Evolutionary conservation across 1,284 basidiomycete genomes (phyloP).

Genomic region (Malassezia caprae): DNA sequence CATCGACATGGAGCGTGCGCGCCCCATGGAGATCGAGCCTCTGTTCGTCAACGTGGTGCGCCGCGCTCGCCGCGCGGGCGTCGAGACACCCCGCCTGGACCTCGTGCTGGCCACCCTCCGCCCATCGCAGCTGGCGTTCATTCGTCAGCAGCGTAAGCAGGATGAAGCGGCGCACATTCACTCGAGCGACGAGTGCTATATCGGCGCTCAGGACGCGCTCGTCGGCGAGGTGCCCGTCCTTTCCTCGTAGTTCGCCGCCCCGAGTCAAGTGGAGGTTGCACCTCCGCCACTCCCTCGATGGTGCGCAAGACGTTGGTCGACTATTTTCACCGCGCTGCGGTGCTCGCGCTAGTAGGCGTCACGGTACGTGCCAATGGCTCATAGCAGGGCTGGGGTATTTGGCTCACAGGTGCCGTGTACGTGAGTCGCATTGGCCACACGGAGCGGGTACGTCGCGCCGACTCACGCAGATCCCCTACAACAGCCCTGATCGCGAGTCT

Average conservation of each 20-base stretch:
- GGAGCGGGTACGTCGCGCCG: conserved; percentile 12
- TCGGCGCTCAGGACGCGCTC: neutral
- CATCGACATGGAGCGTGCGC: conserved; percentile 31
- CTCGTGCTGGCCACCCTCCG: conserved; percentile 30
- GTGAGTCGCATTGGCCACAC: conserved; percentile 13
- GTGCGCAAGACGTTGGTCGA: conserved; percentile 8
- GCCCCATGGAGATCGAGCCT: conserved; percentile 39
- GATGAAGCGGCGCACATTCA: neutral
- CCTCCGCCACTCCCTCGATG: neutral
- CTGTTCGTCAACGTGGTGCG: conserved; percentile 31
- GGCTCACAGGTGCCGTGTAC: conserved; percentile 17
- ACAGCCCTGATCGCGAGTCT: conserved; percentile 1
- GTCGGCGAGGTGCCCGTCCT: neutral
- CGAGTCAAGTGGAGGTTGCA: neutral
- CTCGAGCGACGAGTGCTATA: neutral
- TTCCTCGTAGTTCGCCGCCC: neutral
- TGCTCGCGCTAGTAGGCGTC: conserved; percentile 9
- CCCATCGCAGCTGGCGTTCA: conserved; percentile 24
- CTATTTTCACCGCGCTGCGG: conserved; percentile 10
- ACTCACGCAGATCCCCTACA: conserved; percentile 9
- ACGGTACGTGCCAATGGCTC: neutral
- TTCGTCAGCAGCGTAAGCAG: neutral
- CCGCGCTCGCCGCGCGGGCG: conserved; percentile 20
- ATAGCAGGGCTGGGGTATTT: conserved; percentile 14
- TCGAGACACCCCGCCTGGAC: conserved; percentile 38